Conservation (phyloP, 139 green algal genomes). For the Monoraphidium neglectum region DNA sequence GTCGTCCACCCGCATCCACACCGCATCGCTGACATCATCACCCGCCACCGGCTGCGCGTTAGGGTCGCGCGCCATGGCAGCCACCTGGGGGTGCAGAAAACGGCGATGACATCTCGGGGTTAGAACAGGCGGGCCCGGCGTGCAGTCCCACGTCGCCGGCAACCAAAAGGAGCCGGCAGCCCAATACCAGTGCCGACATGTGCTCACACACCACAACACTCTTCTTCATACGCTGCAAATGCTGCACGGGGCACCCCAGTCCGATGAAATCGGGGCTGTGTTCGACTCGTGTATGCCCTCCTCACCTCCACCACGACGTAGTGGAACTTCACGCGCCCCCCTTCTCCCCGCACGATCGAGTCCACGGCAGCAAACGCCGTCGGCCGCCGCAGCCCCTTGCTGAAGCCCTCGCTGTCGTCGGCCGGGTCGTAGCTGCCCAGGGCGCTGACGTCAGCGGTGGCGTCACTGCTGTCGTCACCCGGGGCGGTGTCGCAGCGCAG, state of each 20-base stretch:
- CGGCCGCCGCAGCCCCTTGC: conserved; percentile 36
- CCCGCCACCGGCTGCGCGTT: conserved; percentile 13
- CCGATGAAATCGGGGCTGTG: too few relatives aligned
- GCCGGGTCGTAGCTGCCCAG: background rate
- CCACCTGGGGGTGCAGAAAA: conserved; percentile 5
- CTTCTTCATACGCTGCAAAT: too few relatives aligned
- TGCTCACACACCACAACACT: too few relatives aligned
- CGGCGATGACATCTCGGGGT: too few relatives aligned
- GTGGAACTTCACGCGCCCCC: conserved; percentile 35
- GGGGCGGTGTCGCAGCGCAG: conserved; percentile 3
- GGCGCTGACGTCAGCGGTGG: background rate
- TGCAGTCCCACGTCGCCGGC: too few relatives aligned
- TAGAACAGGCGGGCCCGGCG: too few relatives aligned
- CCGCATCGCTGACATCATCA: conserved; percentile 36
- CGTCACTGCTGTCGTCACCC: background rate
- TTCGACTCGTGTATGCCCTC: too few relatives aligned
- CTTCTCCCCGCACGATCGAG: conserved; percentile 26
- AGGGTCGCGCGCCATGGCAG: conserved; percentile 13
- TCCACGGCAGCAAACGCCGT: conserved; percentile 59
- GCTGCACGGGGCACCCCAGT: too few relatives aligned
- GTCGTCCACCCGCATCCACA: conserved; percentile 28
- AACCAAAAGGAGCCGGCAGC: too few relatives aligned
- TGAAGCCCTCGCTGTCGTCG: conserved; percentile 21
- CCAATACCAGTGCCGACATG: too few relatives aligned
- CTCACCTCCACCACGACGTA: conserved; percentile 55